These are phyloP conservation scores for Amphicarpaea edgeworthii DNA, from an alignment of 306 rosid genomes.

Conservation along the genomic window DNA sequence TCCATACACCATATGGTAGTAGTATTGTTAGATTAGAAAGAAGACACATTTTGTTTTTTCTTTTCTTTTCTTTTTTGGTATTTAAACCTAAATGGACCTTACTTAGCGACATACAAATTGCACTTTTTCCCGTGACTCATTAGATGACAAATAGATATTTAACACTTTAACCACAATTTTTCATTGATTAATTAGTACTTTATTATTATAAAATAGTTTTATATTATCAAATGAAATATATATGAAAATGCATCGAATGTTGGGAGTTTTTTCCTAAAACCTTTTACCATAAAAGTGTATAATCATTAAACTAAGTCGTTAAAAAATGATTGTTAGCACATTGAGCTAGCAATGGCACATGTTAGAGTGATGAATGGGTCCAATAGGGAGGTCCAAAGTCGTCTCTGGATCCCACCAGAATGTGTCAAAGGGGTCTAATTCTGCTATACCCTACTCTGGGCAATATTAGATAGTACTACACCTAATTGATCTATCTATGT, in stretches of 20 bases:
- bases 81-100: neutral
- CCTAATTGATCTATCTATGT: neutral
- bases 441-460: slow-evolving; percentile 27
- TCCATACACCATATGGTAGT: neutral
- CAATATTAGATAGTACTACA: slow-evolving; percentile 40
- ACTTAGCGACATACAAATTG: neutral
- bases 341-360: neutral
- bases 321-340: neutral
- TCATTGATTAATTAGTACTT: neutral
- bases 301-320: no score
- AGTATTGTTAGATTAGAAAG: neutral
- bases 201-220: no score
- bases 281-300: no score
- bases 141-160: neutral
- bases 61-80: neutral
- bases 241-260: no score
- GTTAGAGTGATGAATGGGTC: neutral
- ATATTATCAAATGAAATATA: no score
- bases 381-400: slow-evolving; percentile 11
- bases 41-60: neutral
- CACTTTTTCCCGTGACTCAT: neutral
- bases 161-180: neutral
- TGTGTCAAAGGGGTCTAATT: slow-evolving; percentile 42
- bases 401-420: slow-evolving; percentile 45
- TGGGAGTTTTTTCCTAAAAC: no score